Evolutionary conservation across 176 grass and related monocot species (phyloP), one percentile per base, ranked within the genome.

Genomic region (Phoenix roebelenii): DNA sequence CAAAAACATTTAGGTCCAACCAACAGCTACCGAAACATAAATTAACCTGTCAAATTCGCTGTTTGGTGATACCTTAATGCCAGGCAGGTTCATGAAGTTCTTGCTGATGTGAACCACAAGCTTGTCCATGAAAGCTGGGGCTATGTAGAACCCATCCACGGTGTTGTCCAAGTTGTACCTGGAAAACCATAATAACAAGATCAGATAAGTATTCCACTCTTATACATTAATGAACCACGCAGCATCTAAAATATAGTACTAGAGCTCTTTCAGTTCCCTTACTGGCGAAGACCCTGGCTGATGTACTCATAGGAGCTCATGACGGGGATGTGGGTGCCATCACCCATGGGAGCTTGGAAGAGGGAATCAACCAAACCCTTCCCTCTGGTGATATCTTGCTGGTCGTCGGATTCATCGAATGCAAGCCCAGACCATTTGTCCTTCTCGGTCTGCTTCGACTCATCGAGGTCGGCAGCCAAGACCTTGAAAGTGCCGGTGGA

Each of bases 21-120:
- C 15, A 26, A 1, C 3, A 29, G 15, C 16, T 17, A 55, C 57
- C 22, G 23, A 58, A 48, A 20, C 24, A 26, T 6, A 48, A 56
- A 16, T 4, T 24, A 60, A 69, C 16, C 7, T 28, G 16, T 18
- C 10, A 58, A 72, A 32, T 16, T 25, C 2, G 53, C n/a, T 22
- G 52, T 16, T 50, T 57, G 51, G 49, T 56, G 30, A 57, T 49
- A 79, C 77, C 83, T 96, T 96, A 67, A 96, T 96, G 86, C 90
- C 90, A 16, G 92, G 92, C 69, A 96, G 77, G 75, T 15, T 69
- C 92, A 96, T 96, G 80, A 85, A 96, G 83, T 96, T 96, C 81
- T 96, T 96, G 75, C 75, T 35, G 59, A 96, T 73, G 87, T 96
- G 92, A 14, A 96, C 92, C 2, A 96, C 75, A 22, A 96, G 80